Evolutionary conservation across 257 asterid species (phyloP), one percentile per base, ranked within the genome.

Genomic region (Pogostemon cablin): DNA sequence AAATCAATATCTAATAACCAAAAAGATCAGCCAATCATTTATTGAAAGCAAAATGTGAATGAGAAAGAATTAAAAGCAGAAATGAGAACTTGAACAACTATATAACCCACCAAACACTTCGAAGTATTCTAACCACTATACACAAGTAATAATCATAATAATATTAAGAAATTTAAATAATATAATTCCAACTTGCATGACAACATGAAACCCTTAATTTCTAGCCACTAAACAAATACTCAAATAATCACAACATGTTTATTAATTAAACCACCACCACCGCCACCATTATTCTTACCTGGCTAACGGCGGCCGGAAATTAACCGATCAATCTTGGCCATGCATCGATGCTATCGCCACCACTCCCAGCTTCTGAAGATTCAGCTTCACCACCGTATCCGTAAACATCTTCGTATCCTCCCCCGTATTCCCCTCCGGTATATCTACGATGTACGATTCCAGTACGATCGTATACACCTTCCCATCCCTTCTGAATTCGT

Each of bases 331-430:
- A 12, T 71, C 78, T 11, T 75, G 73, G 42, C 86, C 87, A 72
- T 91, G 83, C 86, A 83, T 72, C 0, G 86, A 67, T 0, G 96
- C 85, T 58, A 75, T 65, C 3, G 95, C 95, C 76, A 91, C 93
- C 44, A 79, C 86, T 1, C 90, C 90, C 4, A 89, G 90, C 83
- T 86, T 87, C 76, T 93, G 98, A 4, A 93, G 84, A 71, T 93
- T 93, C 67, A 90, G 67, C 67, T 85, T 90, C 52, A 93, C 97
- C 12, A 93, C 92, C 4, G 98, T 93, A 48, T 90, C 97, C 0
- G 97, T 89, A 12, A 87, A 93, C 95, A 91, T 81, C 75, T 83
- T 88, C 0, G 98, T 82, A 9, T 90, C 98, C 76, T 90, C 98
- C 3, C 82, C 85, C 0, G 98, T 88, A n/a, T 93, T 93, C 49